Evolutionary conservation across 495 filamentous ascomycete genomes (phyloP).

Genomic region (Talaromyces thailandensis): DNA sequence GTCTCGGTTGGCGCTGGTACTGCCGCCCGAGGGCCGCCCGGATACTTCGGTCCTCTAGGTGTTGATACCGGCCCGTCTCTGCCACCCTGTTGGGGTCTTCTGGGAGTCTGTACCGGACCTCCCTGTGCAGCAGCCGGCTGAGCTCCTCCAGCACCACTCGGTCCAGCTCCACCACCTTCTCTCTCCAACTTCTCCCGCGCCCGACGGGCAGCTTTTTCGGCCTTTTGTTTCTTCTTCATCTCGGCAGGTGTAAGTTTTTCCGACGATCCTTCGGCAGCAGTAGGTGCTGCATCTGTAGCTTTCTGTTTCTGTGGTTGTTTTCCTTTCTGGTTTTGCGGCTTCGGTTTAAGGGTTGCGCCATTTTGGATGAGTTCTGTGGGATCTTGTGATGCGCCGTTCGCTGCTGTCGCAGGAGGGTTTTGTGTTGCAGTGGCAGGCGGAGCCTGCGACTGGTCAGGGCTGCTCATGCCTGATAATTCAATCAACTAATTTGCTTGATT

Average conservation of each 20-base stretch:
- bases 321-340: conserved; percentile 16
- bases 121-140: conserved; percentile 11
- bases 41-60: conserved; percentile 32
- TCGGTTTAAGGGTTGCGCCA: not conserved
- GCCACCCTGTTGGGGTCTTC: conserved; percentile 13
- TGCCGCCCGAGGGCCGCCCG: conserved; percentile 9
- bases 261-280: conserved; percentile 2
- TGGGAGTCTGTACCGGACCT: conserved; percentile 3
- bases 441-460: not conserved
- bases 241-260: conserved; percentile 55
- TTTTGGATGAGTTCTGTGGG: not conserved
- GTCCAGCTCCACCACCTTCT: conserved; percentile 15
- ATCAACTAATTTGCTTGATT: not conserved
- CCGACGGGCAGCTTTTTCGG: conserved; percentile 18
- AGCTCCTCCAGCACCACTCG: conserved; percentile 15
- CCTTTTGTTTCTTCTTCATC: conserved; percentile 60
- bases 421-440: not conserved
- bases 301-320: conserved; percentile 19
- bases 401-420: not conserved
- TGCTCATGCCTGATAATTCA: not conserved
- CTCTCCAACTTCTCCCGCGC: conserved; percentile 35
- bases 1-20: conserved; percentile 31
- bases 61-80: conserved; percentile 16
- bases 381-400: not conserved
- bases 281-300: conserved; percentile 16